Conservation (phyloP, 805 yeast genomes). For the Debaryomyces hansenii region DNA sequence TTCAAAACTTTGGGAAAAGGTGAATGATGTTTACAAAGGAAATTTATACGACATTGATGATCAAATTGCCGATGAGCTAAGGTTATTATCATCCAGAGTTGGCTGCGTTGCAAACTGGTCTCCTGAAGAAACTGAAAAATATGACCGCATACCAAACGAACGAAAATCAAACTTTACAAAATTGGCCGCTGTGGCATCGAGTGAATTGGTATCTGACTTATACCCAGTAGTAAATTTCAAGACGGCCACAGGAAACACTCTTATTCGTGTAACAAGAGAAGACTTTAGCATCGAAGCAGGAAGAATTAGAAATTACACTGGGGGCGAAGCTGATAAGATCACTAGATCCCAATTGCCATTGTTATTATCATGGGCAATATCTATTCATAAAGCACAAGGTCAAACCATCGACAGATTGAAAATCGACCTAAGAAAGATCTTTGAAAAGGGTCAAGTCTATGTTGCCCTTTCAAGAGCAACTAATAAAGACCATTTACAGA, state of each 20-base stretch:
- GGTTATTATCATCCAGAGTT: slow-evolving; percentile 20
- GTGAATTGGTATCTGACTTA: slow-evolving; percentile 17
- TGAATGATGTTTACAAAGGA: slow-evolving; percentile 23
- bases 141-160: slow-evolving; percentile 22
- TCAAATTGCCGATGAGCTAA: slow-evolving; percentile 23
- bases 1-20: slow-evolving; percentile 16
- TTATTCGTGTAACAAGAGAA: slow-evolving; percentile 30
- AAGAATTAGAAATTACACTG: slow-evolving; percentile 12
- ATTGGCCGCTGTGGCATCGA: slow-evolving; percentile 21
- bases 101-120: slow-evolving; percentile 20
- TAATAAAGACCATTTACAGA: slow-evolving; percentile 62
- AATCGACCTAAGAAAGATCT: slow-evolving; percentile 64
- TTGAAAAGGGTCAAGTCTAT: slow-evolving; percentile 82
- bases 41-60: slow-evolving; percentile 12
- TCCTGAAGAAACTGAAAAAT: slow-evolving; percentile 13
- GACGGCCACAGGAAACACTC: slow-evolving; percentile 27
- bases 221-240: slow-evolving; percentile 52
- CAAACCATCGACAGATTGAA: slow-evolving; percentile 72
- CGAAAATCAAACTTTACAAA: slow-evolving; percentile 21
- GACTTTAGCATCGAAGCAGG: slow-evolving; percentile 34
- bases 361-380: slow-evolving; percentile 76
- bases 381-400: slow-evolving; percentile 85
- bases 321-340: slow-evolving; percentile 18
- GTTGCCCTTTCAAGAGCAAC: slow-evolving; percentile 82
- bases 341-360: slow-evolving; percentile 65